These are phyloP conservation scores for Raffaelea deltoideospora DNA, from an alignment of 2,329 filamentous ascomycete species.

Conservation along the genomic window DNA sequence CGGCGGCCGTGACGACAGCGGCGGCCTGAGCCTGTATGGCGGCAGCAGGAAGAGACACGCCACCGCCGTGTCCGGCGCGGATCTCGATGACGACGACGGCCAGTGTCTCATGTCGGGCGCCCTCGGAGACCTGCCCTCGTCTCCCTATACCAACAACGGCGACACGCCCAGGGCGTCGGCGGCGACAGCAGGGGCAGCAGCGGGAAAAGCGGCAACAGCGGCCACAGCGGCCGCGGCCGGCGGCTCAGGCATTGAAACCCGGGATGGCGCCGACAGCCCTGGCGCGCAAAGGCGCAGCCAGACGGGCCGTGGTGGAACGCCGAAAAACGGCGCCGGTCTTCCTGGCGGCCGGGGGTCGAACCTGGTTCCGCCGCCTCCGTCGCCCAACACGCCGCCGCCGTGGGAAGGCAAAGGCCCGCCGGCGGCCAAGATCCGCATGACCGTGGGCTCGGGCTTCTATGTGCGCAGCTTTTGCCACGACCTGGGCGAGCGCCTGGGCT, in stretches of 20 bases:
- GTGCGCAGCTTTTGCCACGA: conserved; percentile 90
- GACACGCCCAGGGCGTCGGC: not conserved
- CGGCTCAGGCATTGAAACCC: not conserved
- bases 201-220: not conserved
- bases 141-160: conserved; percentile 7
- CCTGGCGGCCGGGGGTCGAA: conserved; percentile 36
- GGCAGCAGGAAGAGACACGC: too few species aligned
- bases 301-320: conserved; percentile 16
- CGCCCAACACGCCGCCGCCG: conserved; percentile 32
- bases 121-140: conserved; percentile 32
- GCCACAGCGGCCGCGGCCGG: not conserved
- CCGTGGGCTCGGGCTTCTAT: conserved; percentile 91
- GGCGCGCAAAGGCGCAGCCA: conserved; percentile 1
- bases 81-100: conserved; percentile 7
- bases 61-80: too few species aligned
- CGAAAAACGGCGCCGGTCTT: too few species aligned
- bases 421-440: conserved; percentile 74
- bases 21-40: too few species aligned
- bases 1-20: conserved; percentile 7
- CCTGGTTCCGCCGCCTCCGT: conserved; percentile 33
- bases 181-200: not conserved
- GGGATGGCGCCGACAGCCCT: not conserved
- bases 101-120: conserved; percentile 42
- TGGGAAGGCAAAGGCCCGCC: conserved; percentile 52
- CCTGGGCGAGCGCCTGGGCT: conserved; percentile 66